Conservation (phyloP, 2,329 filamentous ascomycete species). For the Pyrenochaeta sp. region DNA sequence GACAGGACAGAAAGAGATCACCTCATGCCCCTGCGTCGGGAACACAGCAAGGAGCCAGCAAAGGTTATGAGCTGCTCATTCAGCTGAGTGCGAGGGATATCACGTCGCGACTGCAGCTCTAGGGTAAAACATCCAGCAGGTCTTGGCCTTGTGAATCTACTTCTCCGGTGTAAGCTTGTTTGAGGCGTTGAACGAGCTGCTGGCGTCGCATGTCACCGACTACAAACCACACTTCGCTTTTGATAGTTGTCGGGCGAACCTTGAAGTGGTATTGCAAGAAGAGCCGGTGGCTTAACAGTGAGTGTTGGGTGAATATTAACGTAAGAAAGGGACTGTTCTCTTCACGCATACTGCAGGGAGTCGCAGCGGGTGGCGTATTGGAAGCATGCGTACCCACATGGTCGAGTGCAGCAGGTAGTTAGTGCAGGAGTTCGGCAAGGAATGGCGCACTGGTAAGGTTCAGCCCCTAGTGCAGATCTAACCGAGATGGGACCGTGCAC, state of each 20-base stretch:
- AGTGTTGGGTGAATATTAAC: not conserved
- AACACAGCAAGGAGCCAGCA: constrained; percentile 15
- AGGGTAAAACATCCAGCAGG: constrained; percentile 11
- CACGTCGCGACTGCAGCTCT: constrained; percentile 28
- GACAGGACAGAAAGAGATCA: constrained; percentile 16
- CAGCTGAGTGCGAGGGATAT: constrained; percentile 25
- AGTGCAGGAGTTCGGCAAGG: constrained; percentile 16
- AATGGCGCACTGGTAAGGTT: constrained; percentile 10
- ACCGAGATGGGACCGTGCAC: constrained; percentile 27
- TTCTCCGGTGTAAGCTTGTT: constrained; percentile 6
- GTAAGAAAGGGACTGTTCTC: not conserved
- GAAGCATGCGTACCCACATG: constrained; percentile 2
- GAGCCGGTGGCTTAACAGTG: not conserved
- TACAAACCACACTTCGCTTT: constrained; percentile 15
- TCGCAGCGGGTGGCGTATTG: constrained; percentile 2
- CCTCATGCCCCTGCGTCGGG: constrained; percentile 16
- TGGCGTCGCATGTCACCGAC: constrained; percentile 25
- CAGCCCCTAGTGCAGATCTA: constrained; percentile 25
- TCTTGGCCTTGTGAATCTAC: constrained; percentile 19
- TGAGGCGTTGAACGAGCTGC: constrained; percentile 4
- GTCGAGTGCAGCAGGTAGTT: not conserved
- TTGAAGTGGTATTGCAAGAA: not conserved
- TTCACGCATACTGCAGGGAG: not conserved
- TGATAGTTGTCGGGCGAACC: not conserved
- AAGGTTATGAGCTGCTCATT: constrained; percentile 11